Percentiles rank a stretch among this genome's conserved stretches.
Evolutionary conservation across 805 yeast genomes (phyloP).

Genomic region (Saccharomycopsis amapae): DNA sequence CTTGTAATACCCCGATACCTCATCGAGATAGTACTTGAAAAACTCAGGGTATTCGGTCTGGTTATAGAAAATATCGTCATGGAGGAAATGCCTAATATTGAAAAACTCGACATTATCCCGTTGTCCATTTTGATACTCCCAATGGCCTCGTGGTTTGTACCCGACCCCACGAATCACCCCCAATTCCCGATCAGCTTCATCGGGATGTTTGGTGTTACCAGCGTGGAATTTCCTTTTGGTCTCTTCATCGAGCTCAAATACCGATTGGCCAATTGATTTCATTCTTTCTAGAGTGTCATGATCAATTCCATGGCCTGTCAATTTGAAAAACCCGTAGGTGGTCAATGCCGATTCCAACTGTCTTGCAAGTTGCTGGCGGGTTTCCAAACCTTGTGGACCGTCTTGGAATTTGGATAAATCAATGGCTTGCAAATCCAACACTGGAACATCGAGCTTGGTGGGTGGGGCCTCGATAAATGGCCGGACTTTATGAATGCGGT

Average conservation of each 20-base stretch:
- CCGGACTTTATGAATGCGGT: conserved; percentile 27
- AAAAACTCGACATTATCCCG: conserved; percentile 39
- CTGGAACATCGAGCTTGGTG: conserved; percentile 24
- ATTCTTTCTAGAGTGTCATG: conserved; percentile 30
- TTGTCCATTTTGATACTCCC: conserved; percentile 39
- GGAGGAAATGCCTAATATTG: conserved; percentile 36
- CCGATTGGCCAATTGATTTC: conserved; percentile 35
- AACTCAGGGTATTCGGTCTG: conserved; percentile 35
- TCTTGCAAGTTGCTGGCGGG: conserved; percentile 31
- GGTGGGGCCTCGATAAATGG: conserved; percentile 29
- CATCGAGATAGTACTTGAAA: conserved; percentile 33
- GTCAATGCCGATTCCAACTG: conserved; percentile 35
- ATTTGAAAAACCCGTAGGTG: conserved; percentile 38
- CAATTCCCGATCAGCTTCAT: conserved; percentile 25
- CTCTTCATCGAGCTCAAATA: conserved; percentile 36
- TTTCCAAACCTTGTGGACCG: conserved; percentile 31
- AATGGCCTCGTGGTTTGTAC: conserved; percentile 41
- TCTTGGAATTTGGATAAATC: conserved; percentile 33
- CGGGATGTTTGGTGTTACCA: conserved; percentile 32
- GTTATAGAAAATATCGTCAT: conserved; percentile 27
- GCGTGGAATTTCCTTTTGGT: conserved; percentile 34
- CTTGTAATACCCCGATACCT: conserved; percentile 34
- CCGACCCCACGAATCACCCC: conserved; percentile 45
- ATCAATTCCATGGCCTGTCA: conserved; percentile 36
- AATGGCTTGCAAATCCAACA: conserved; percentile 26